Evolutionary conservation across 306 rosid species (phyloP), one percentile per base, ranked within the genome.

Genomic region (Nissolia schottii): DNA sequence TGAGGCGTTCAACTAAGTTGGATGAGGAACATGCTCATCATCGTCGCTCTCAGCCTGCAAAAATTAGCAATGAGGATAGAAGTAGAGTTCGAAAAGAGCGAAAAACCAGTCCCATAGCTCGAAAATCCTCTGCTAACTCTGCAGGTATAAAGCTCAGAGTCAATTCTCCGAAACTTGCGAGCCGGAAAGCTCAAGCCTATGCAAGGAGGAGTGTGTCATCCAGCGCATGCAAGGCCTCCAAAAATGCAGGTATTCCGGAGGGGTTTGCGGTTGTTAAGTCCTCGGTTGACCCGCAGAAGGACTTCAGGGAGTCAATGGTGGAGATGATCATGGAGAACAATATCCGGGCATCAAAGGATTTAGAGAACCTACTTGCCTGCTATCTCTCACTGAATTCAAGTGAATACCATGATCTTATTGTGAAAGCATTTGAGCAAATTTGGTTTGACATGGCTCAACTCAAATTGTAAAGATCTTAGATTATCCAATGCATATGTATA

Each of bases 271-370:
- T 91, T 71, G 88, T 87, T 11, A 91, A 88, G 78, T 80, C 91
- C 40, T 88, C 96, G 1, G 32, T 83, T 64, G 90, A 91, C 73
- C 97, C 97, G 12, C 86, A 81, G 78, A 81, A 78, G 51, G 97
- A 91, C 75, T 91, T 91, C 82, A 80, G 76, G 67, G 89, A 91
- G 0, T 91, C 97, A 24, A 91, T 91, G 97, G 76, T 77, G 79
- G 97, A 91, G 85, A 91, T 91, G 97, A 89, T 91, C 59, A 81
- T 69, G 71, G 96, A 87, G 90, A 91, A 88, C 54, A 84, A 87
- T 25, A 85, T 91, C 64, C 29, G 77, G 62, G 85, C 67, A 20
- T 74, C 86, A 1, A 86, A 87, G 67, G 97, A 88, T 82, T 87
- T 91, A 83, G 97, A 91, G 80, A 88, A 88, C 25, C 89, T 91